A percentile compares a stretch with the other conserved stretches of the same genome.
Evolutionary conservation across 2,329 filamentous ascomycete species (phyloP).

Genomic region (Aaosphaeria pasadenensis): DNA sequence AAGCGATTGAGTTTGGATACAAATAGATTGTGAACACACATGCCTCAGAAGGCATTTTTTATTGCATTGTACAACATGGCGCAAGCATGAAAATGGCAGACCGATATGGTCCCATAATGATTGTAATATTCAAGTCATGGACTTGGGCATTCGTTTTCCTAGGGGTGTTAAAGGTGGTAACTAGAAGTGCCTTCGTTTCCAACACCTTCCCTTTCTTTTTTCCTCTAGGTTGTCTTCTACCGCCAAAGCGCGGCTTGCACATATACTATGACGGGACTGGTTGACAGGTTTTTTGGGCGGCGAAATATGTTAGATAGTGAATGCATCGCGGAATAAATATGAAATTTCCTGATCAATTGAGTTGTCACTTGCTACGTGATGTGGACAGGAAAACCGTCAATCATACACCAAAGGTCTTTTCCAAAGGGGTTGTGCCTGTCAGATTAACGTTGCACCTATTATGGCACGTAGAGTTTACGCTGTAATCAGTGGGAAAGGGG

Average conservation of each 20-base stretch:
- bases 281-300: constrained; percentile 23
- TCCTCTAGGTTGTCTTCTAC: constrained; percentile 8
- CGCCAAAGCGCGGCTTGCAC: constrained; percentile 26
- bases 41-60: constrained; percentile 4
- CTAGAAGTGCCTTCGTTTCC: constrained; percentile 18
- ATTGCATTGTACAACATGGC: constrained; percentile 39
- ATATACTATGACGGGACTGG: constrained; percentile 34
- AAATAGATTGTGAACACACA: no score
- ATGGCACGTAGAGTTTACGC: no score
- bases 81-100: constrained; percentile 32
- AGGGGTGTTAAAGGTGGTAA: constrained; percentile 24
- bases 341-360: constrained; percentile 8
- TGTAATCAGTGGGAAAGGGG: not conserved
- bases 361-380: no score
- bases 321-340: constrained; percentile 32
- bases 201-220: constrained; percentile 3
- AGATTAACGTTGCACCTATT: not conserved
- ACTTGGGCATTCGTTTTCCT: constrained; percentile 28
- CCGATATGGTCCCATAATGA: constrained; percentile 32
- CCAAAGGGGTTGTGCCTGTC: no score
- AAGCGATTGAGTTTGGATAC: constrained; percentile 5
- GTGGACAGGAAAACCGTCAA: no score
- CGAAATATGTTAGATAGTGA: constrained; percentile 37
- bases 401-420: no score
- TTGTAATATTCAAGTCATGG: constrained; percentile 32